These are phyloP conservation scores for Tricholoma flavovirens DNA, from an alignment of 768 basidiomycete species.

Conservation along the genomic window DNA sequence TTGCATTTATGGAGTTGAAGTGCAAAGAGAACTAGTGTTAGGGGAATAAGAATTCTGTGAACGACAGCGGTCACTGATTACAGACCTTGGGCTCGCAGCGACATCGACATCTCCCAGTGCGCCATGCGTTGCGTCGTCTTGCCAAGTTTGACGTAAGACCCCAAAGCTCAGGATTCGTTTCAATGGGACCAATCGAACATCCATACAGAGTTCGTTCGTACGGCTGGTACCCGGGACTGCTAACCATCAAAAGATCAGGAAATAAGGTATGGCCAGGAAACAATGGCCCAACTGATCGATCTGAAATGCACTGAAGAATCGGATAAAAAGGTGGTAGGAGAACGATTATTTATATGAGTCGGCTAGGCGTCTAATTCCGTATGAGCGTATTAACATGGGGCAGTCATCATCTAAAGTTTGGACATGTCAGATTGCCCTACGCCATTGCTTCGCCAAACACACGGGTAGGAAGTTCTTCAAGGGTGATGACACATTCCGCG, in stretches of 20 bases:
- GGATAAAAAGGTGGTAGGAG: slow-evolving; percentile 9
- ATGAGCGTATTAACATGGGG: slow-evolving; percentile 26
- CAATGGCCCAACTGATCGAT: slow-evolving; percentile 13
- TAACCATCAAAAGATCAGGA: slow-evolving; percentile 7
- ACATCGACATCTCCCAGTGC: slow-evolving; percentile 12
- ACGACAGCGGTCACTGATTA: slow-evolving; percentile 7
- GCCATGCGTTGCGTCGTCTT: slow-evolving; percentile 7
- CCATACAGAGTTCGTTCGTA: slow-evolving; percentile 8
- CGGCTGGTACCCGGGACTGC: neutral
- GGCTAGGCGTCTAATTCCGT: slow-evolving; percentile 22
- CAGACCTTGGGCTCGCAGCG: slow-evolving; percentile 21
- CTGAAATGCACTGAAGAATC: slow-evolving; percentile 8
- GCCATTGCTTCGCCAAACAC: slow-evolving; percentile 37
- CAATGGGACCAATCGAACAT: neutral
- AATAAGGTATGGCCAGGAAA: slow-evolving; percentile 2
- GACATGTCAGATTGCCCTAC: slow-evolving; percentile 42
- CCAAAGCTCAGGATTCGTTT: slow-evolving; percentile 4
- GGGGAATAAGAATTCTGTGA: slow-evolving; percentile 12
- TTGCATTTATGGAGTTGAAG: slow-evolving; percentile 13
- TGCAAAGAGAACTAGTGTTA: slow-evolving; percentile 15
- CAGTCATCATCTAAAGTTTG: slow-evolving; percentile 37
- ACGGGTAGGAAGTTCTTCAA: slow-evolving; percentile 33
- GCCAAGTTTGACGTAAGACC: slow-evolving; percentile 9
- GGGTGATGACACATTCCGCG: slow-evolving; percentile 22
- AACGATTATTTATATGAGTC: slow-evolving; percentile 41